Conservation (phyloP, 2,329 filamentous ascomycete genomes). For the Monosporascus sp. region DNA sequence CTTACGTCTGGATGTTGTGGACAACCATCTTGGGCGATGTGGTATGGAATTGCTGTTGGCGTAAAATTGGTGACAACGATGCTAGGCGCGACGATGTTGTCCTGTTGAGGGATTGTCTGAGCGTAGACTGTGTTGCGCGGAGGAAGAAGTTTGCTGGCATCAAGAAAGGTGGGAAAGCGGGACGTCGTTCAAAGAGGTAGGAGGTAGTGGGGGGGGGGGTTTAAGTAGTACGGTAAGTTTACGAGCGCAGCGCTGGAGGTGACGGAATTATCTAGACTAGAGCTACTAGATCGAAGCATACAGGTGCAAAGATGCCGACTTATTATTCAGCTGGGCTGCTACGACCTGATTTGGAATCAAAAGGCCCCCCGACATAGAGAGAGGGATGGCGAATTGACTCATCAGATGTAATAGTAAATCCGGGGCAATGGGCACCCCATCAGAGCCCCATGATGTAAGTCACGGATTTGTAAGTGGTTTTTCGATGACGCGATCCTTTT, state of each 20-base stretch:
- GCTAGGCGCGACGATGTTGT: constrained; percentile 10
- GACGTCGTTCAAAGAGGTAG: too few relatives aligned
- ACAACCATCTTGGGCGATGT: constrained; percentile 38
- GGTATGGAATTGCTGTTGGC: constrained; percentile 29
- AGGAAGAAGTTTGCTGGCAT: constrained; percentile 18
- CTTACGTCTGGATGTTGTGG: constrained; percentile 35
- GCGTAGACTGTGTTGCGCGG: constrained; percentile 12
- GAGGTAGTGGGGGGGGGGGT: constrained; percentile 2
- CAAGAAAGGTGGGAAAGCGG: neutral
- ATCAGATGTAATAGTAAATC: neutral
- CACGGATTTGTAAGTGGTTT: neutral
- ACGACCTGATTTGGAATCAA: too few relatives aligned
- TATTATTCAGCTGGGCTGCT: neutral
- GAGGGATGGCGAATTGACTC: neutral
- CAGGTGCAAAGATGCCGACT: neutral
- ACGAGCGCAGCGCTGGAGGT: too few relatives aligned
- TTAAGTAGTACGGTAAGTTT: neutral
- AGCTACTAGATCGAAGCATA: too few relatives aligned
- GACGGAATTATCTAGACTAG: too few relatives aligned
- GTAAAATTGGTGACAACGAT: constrained; percentile 1
- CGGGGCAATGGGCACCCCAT: neutral
- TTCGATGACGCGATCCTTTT: neutral
- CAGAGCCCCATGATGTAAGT: neutral
- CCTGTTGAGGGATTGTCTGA: constrained; percentile 15
- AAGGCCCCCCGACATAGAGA: too few relatives aligned